Base-by-base conservation (phyloP, 371 early-diverging fungal genomes). In the Mycotypha africana region DNA sequence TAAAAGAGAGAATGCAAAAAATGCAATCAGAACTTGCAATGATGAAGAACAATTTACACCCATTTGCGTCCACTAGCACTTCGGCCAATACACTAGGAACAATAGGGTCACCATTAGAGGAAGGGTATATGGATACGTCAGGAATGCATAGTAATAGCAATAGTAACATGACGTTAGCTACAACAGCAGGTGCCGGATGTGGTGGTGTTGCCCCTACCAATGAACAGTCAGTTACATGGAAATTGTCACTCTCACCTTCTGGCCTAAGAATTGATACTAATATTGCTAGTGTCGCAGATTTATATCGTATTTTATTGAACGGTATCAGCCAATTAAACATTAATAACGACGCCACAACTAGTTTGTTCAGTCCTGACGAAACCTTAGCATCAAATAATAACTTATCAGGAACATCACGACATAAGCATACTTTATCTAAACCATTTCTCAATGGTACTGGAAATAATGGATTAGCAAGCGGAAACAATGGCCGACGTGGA, bases 241-340 rank as follows among this genome's bases (percentile, higher is more conserved):
- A 64, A 47, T 43, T 73, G 10, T 62, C 67, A n/a, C 41, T 69
- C 3, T 67, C 74, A 12, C 67, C 67, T 7, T 64, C 69, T 10
- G 69, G 74, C 5, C 44, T 67, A 28, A 62, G 70, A 15, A 65
- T 73, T 39, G 69, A 73, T 49, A 73, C 74, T 7, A 69, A 73
- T 35, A 66, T 73, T 35, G 65, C 67, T 2, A 67, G 67, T 43
- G 67, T 69, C 1, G 59, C 62, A 8, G 74, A 69, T 21, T 47
- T 73, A 17, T 69, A 69, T 36, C 60, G 57, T 16, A 67, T 69
- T 31, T 38, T 72, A 11, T 26, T 73, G 17, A 66, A 68, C 24
- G 69, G 73, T 23, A 73, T 68, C 22, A 62, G 58, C 35, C 69
- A 66, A 23, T 50, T 68, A 28, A 68, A 68, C 32, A 66, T 69